Percentiles rank a stretch among this genome's conserved stretches.
Evolutionary conservation across 179 eudicot genomes (phyloP).

Genomic region (Sideroxylon spinosum): DNA sequence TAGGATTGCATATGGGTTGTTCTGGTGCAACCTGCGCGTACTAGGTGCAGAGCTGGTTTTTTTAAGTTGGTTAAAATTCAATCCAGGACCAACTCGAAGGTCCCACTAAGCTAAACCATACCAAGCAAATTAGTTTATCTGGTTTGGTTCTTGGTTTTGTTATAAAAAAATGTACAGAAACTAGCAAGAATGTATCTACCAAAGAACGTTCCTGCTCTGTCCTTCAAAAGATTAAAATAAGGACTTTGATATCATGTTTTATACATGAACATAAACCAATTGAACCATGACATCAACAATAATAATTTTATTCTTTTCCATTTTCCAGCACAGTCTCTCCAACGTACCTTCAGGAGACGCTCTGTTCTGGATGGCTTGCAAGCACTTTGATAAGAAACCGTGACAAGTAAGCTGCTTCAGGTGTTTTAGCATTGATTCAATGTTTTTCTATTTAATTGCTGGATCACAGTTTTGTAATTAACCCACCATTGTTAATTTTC

Average conservation of each 20-base stretch:
- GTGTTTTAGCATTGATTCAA: background rate
- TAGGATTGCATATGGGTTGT: background rate
- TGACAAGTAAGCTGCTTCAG: conserved; percentile 54
- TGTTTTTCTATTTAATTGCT: background rate
- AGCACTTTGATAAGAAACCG: conserved; percentile 56
- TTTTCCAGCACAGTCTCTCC: conserved; percentile 88
- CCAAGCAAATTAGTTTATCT: background rate
- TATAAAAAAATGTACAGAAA: background rate
- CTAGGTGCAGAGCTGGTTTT: background rate
- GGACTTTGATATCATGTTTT: background rate
- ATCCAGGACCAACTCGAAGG: background rate
- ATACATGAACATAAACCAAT: background rate
- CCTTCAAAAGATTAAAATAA: background rate
- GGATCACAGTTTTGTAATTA: background rate
- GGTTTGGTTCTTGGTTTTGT: background rate
- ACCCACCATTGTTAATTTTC: background rate
- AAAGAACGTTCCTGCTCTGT: background rate
- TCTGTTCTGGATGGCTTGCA: conserved; percentile 83
- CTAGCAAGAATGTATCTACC: background rate
- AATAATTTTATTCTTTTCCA: conserved; percentile 19
- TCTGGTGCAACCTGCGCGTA: background rate
- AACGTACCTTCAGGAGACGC: conserved; percentile 75
- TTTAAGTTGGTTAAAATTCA: background rate
- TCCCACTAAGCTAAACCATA: background rate
- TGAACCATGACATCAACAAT: background rate